phyloP scores from a whole-genome alignment of 768 basidiomycete genomes.

The Amanita molliuscula region DNA sequence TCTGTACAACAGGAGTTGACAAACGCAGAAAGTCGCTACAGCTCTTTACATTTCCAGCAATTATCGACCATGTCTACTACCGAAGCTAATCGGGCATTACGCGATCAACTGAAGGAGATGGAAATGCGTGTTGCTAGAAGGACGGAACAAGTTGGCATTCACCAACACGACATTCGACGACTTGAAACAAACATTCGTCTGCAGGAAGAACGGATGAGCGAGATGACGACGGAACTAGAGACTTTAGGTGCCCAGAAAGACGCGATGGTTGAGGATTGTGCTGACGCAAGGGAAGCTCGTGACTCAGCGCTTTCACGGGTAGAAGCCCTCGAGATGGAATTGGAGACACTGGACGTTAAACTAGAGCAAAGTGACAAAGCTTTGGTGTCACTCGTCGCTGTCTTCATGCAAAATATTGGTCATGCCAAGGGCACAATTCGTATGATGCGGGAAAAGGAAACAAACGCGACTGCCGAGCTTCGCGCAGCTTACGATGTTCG shows the following conservation, averaged over 20 bases:
- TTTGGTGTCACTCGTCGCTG: constrained; percentile 26
- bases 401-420: constrained; percentile 25
- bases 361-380: constrained; percentile 22
- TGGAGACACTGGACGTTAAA: constrained; percentile 30
- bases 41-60: constrained; percentile 53
- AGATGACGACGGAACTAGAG: constrained; percentile 65
- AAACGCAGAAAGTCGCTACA: constrained; percentile 52
- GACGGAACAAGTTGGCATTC: constrained; percentile 67
- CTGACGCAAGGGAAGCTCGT: constrained; percentile 62
- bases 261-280: constrained; percentile 80
- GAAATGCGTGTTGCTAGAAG: constrained; percentile 53
- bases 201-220: constrained; percentile 63
- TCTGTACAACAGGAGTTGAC: constrained; percentile 41
- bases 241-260: constrained; percentile 55
- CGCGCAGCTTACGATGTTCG: neutral
- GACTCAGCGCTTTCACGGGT: constrained; percentile 47
- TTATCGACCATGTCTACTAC: constrained; percentile 50
- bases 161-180: constrained; percentile 70
- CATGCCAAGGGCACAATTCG: constrained; percentile 13
- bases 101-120: constrained; percentile 58
- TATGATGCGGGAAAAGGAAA: neutral
- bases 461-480: neutral
- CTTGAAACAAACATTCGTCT: constrained; percentile 66
- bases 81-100: constrained; percentile 44
- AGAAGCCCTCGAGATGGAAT: constrained; percentile 54